These are phyloP conservation scores for Pythium aristosporum DNA, from an alignment of 352 stramenopile species.

Conservation along the genomic window DNA sequence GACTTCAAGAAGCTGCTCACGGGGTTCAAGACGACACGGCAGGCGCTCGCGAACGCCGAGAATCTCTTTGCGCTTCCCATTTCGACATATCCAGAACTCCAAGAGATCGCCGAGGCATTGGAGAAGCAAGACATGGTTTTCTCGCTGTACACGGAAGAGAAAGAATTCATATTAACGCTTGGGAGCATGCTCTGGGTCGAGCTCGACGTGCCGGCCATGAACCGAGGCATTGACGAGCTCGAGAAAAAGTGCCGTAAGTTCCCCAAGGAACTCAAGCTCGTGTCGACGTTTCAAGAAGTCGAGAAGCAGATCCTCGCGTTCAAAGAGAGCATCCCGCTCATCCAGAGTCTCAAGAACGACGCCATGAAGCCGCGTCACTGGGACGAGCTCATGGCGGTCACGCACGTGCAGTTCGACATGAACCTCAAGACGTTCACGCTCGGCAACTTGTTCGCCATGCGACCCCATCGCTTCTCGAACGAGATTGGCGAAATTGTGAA, in stretches of 20 bases:
- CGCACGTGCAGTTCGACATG: slow-evolving; percentile 91
- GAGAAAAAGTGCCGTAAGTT: slow-evolving; percentile 92
- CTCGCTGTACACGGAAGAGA: slow-evolving; percentile 90
- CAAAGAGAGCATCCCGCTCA: slow-evolving; percentile 92
- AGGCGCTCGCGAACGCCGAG: slow-evolving; percentile 93
- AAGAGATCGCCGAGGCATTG: slow-evolving; percentile 82
- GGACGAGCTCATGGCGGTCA: slow-evolving; percentile 89
- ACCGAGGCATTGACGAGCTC: slow-evolving; percentile 91
- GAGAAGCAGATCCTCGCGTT: slow-evolving; percentile 92
- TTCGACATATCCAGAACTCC: slow-evolving; percentile 89
- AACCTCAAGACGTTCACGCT: slow-evolving; percentile 93
- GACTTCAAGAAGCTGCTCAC: slow-evolving; percentile 84
- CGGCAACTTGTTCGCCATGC: slow-evolving; percentile 91
- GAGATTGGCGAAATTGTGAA: slow-evolving; percentile 94
- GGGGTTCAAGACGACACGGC: slow-evolving; percentile 68
- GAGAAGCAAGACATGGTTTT: slow-evolving; percentile 92
- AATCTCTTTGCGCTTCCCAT: slow-evolving; percentile 92
- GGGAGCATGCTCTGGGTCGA: slow-evolving; percentile 92
- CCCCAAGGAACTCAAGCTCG: slow-evolving; percentile 87
- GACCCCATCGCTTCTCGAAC: slow-evolving; percentile 86
- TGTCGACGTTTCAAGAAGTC: slow-evolving; percentile 91
- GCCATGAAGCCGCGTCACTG: slow-evolving; percentile 91
- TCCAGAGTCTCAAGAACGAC: slow-evolving; percentile 94
- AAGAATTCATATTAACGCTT: slow-evolving; percentile 91
- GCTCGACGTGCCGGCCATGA: slow-evolving; percentile 90